These are phyloP conservation scores for Byssoonygena ceratinophila DNA, from an alignment of 2,329 filamentous ascomycete species.

Conservation along the genomic window DNA sequence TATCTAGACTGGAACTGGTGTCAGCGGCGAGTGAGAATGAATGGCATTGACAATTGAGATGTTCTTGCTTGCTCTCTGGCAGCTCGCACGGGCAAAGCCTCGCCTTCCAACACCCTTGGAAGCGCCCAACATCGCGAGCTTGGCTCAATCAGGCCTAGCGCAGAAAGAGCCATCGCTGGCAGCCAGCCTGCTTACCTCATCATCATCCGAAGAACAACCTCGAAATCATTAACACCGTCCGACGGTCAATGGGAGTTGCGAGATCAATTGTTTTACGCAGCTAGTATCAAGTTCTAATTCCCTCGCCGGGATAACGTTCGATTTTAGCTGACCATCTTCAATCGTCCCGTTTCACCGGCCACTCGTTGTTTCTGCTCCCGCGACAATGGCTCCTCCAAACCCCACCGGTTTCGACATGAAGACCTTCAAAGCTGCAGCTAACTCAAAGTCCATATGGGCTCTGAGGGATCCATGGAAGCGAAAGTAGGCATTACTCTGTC, in stretches of 20 bases:
- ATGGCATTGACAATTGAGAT: not conserved
- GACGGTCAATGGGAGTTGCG: not conserved
- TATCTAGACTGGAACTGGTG: not conserved
- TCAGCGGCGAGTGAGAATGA: not conserved
- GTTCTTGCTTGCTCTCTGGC: not conserved
- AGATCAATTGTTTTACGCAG: not conserved
- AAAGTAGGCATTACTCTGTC: constrained; percentile 39
- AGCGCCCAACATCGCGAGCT: not conserved
- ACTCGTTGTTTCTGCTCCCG: not conserved
- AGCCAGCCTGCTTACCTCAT: constrained; percentile 4
- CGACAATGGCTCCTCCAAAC: constrained; percentile 49
- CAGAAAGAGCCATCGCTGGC: not conserved
- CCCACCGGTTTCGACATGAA: constrained; percentile 87
- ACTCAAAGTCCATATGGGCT: constrained; percentile 42
- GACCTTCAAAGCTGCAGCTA: constrained; percentile 63
- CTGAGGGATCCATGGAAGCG: constrained; percentile 53
- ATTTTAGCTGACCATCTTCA: not conserved
- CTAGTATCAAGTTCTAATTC: not conserved
- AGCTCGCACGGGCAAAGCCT: not conserved
- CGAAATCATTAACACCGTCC: not conserved
- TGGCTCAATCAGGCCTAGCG: not conserved
- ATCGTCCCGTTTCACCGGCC: not conserved
- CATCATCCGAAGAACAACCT: not conserved
- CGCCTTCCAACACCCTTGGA: no score
- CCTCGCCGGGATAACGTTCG: not conserved